A percentile compares a stretch with the other conserved stretches of the same genome.
These are phyloP conservation scores for Dimocarpus longan DNA, from an alignment of 345 rosid genomes.

Conservation along the genomic window DNA sequence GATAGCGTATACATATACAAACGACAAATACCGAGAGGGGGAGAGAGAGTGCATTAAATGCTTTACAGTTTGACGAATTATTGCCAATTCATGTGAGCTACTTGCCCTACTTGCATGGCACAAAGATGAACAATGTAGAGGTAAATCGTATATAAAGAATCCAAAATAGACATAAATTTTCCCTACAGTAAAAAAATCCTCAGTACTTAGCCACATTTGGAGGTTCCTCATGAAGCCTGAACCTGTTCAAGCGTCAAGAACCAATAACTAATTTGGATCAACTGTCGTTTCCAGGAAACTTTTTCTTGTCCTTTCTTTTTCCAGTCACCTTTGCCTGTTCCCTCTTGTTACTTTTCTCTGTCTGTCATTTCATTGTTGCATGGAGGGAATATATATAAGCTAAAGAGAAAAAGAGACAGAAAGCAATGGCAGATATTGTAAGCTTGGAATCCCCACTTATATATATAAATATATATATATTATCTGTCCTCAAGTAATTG, in stretches of 20 bases:
- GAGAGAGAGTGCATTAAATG: slow-evolving; percentile 8
- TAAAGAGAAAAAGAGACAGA: neutral
- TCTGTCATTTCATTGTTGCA: neutral
- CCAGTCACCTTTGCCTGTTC: slow-evolving; percentile 1
- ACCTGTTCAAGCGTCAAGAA: neutral
- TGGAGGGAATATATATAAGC: neutral
- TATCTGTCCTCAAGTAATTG: neutral
- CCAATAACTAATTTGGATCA: neutral
- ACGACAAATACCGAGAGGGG: neutral
- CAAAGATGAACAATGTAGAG: neutral
- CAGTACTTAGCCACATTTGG: neutral
- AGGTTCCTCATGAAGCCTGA: neutral
- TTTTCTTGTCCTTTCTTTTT: slow-evolving; percentile 6
- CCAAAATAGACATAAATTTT: neutral
- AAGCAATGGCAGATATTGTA: neutral
- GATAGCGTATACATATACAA: neutral
- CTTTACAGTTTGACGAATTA: neutral
- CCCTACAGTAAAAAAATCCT: neutral
- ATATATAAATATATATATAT: neutral
- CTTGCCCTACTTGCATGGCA: neutral
- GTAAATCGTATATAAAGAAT: neutral
- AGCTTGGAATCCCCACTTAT: neutral
- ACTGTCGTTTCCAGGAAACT: neutral
- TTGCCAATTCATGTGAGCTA: slow-evolving; percentile 14
- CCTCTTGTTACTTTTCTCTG: neutral